Conservation (phyloP, 768 basidiomycete genomes). For the Exsudoporus frostii region DNA sequence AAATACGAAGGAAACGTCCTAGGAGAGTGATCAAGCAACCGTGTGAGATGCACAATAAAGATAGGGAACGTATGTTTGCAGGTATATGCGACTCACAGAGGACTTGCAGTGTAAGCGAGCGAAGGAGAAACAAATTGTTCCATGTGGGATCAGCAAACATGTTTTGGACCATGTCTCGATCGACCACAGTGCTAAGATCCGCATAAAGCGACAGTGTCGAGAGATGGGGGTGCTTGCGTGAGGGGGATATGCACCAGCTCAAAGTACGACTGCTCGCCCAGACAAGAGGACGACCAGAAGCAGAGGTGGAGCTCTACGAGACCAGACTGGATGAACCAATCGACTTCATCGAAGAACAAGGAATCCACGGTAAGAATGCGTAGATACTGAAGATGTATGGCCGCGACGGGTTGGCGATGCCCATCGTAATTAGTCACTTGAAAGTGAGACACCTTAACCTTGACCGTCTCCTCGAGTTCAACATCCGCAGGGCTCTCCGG, state of each 20-base stretch:
- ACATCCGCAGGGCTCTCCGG: not conserved
- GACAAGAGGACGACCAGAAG: too few species aligned
- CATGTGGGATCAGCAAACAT: not conserved
- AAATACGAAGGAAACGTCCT: not conserved
- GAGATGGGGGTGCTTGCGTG: not conserved
- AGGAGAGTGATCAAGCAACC: not conserved
- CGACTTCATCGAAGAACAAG: not conserved
- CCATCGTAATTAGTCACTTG: not conserved
- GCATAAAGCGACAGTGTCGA: constrained; percentile 1
- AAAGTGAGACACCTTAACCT: constrained; percentile 9
- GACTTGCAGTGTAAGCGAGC: constrained; percentile 5
- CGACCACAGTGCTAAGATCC: fast-evolving
- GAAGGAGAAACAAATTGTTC: not conserved
- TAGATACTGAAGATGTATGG: not conserved
- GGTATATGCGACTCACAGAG: too few species aligned
- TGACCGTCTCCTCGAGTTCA: not conserved
- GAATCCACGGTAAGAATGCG: not conserved
- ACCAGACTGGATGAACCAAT: not conserved
- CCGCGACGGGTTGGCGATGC: not conserved
- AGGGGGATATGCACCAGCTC: not conserved
- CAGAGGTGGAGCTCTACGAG: constrained; percentile 4
- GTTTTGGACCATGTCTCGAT: not conserved
- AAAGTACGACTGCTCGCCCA: not conserved
- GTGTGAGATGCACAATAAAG: not conserved
- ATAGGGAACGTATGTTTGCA: not conserved